Percentiles rank a stretch among this genome's conserved stretches.
phyloP scores from a whole-genome alignment of 1,284 basidiomycete genomes.

The Mycosarcoma maydis region DNA sequence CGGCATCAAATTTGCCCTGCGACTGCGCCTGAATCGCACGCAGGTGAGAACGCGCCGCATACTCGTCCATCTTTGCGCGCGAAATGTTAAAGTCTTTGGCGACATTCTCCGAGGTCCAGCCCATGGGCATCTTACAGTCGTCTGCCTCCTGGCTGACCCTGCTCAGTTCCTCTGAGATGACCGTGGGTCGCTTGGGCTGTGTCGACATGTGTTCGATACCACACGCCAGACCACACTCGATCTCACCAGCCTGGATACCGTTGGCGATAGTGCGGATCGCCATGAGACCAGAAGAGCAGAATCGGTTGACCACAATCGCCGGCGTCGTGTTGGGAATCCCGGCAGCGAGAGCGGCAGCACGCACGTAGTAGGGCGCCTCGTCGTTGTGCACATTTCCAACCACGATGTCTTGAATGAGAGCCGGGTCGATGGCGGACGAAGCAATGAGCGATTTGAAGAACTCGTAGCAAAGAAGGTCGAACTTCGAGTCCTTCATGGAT shows the following conservation, averaged over 20 bases:
- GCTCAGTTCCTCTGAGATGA: slow-evolving; percentile 48
- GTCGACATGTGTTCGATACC: slow-evolving; percentile 82
- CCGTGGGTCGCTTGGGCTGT: slow-evolving; percentile 41
- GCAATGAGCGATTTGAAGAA: slow-evolving; percentile 72
- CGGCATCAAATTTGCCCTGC: slow-evolving; percentile 76
- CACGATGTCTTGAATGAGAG: slow-evolving; percentile 79
- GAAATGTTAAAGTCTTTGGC: slow-evolving; percentile 79
- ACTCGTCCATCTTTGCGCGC: slow-evolving; percentile 84
- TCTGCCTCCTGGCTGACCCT: slow-evolving; percentile 49
- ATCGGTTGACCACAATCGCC: slow-evolving; percentile 71
- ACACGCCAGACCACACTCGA: slow-evolving; percentile 83
- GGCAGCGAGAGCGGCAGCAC: slow-evolving; percentile 78
- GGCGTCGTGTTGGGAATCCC: slow-evolving; percentile 82
- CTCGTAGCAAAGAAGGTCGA: slow-evolving; percentile 40
- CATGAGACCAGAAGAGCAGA: slow-evolving; percentile 80
- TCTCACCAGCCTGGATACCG: slow-evolving; percentile 81
- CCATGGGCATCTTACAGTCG: slow-evolving; percentile 75
- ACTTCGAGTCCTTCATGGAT: slow-evolving; percentile 77
- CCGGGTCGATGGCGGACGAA: slow-evolving; percentile 75
- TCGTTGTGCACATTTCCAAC: slow-evolving; percentile 70
- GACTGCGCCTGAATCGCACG: slow-evolving; percentile 75
- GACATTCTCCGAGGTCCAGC: slow-evolving; percentile 84
- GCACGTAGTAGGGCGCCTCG: slow-evolving; percentile 51
- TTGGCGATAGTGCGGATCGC: slow-evolving; percentile 82
- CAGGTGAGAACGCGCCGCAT: slow-evolving; percentile 82